phyloP scores from a whole-genome alignment of 2,329 filamentous ascomycete genomes.

The Dactylonectria macrodidyma region DNA sequence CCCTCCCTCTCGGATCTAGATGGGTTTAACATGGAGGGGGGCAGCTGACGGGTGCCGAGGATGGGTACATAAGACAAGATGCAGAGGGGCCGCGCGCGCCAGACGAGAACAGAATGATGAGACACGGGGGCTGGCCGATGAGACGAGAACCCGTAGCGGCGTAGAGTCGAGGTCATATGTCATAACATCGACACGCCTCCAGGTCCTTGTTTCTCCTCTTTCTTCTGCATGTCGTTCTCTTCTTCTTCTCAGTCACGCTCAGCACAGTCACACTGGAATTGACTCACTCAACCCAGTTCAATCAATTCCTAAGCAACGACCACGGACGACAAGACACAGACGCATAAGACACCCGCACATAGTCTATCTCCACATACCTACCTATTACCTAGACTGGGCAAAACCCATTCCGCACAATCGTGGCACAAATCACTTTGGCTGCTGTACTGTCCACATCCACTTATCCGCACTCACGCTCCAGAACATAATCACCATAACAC shows the following conservation, averaged over 20 bases:
- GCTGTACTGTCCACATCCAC: background rate
- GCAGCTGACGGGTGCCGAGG: constrained; percentile 6
- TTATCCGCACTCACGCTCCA: background rate
- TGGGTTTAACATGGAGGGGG: constrained; percentile 18
- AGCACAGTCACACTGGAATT: background rate
- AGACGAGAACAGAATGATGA: constrained; percentile 18
- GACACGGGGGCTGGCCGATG: constrained; percentile 14
- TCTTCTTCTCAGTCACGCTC: background rate
- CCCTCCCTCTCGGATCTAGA: constrained; percentile 7
- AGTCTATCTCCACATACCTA: background rate
- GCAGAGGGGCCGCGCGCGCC: background rate
- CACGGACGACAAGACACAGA: background rate
- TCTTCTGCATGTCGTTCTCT: background rate
- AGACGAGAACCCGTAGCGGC: constrained; percentile 14
- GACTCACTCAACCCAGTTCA: background rate
- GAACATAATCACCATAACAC: background rate
- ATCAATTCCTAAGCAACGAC: background rate
- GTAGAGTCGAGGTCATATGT: constrained; percentile 13
- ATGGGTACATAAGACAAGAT: background rate
- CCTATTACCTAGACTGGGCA: background rate
- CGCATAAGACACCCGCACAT: background rate
- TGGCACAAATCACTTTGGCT: background rate
- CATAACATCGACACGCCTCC: background rate
- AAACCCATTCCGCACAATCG: background rate
- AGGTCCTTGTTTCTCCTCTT: background rate